A percentile compares a stretch with the other conserved stretches of the same genome.
These are phyloP conservation scores for Limonomyces culmigenus DNA, from an alignment of 1,284 basidiomycete species.

Conservation along the genomic window DNA sequence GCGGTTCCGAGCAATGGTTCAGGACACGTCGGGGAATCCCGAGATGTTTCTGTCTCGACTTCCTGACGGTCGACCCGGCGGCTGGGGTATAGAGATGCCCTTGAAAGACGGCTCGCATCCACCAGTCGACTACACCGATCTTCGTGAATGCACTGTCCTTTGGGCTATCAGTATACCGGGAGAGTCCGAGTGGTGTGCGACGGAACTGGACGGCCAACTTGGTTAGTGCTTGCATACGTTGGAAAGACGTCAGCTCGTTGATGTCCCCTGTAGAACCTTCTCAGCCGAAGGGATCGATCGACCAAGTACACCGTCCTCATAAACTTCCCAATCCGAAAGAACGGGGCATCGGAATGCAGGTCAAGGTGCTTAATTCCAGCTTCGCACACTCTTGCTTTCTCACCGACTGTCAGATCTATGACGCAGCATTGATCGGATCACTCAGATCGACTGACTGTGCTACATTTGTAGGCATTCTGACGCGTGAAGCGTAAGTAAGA, in stretches of 20 bases:
- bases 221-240: conserved; percentile 2
- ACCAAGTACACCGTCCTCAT: conserved; percentile 23
- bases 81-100: conserved; percentile 39
- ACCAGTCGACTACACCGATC: conserved; percentile 24
- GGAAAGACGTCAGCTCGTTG: background rate
- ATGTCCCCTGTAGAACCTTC: background rate
- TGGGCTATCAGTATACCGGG: conserved; percentile 63
- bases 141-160: conserved; percentile 43
- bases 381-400: background rate
- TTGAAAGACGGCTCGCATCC: conserved; percentile 12
- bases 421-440: conserved; percentile 19
- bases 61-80: conserved; percentile 29
- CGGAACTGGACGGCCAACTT: conserved; percentile 17
- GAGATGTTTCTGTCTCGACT: conserved; percentile 49
- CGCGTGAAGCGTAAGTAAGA: conserved; percentile 38
- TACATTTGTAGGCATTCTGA: conserved; percentile 55
- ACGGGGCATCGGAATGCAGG: conserved; percentile 43
- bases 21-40: conserved; percentile 55
- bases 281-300: conserved; percentile 1
- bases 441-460: conserved; percentile 41
- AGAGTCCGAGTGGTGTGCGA: conserved; percentile 30
- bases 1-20: conserved; percentile 59
- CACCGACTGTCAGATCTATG: conserved; percentile 32
- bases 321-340: conserved; percentile 43
- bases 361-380: conserved; percentile 34